These are phyloP conservation scores for Silene vulgaris DNA, from an alignment of 179 eudicot species.

Conservation along the genomic window DNA sequence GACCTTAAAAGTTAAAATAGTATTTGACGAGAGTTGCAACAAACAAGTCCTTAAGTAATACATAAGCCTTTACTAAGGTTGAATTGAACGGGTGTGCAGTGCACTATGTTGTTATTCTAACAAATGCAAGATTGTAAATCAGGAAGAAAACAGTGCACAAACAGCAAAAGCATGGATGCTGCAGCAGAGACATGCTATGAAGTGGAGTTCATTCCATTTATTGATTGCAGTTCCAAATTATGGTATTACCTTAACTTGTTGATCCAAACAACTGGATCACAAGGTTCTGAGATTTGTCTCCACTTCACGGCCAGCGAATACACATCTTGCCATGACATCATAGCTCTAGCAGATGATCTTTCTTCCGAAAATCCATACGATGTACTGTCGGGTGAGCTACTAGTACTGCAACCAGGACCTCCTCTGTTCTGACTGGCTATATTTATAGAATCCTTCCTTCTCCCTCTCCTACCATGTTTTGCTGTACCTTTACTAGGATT, in stretches of 20 bases:
- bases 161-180: constrained; percentile 3
- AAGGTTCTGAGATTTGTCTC: constrained; percentile 99
- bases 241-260: constrained; percentile 75
- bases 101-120: background rate
- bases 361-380: constrained; percentile 53
- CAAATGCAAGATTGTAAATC: constrained; percentile 2
- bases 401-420: constrained; percentile 92
- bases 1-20: background rate
- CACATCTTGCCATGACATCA: constrained; percentile 79
- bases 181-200: constrained; percentile 9
- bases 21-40: background rate
- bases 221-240: background rate
- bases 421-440: constrained; percentile 83
- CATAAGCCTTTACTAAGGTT: background rate
- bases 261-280: constrained; percentile 97
- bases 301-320: constrained; percentile 88
- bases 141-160: background rate
- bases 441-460: constrained; percentile 62
- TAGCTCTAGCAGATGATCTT: constrained; percentile 54
- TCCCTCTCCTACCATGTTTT: constrained; percentile 60
- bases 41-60: background rate
- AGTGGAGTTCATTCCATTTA: constrained; percentile 1
- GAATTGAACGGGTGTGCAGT: background rate
- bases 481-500: constrained; percentile 56
- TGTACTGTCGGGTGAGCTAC: constrained; percentile 57